Base-by-base conservation (phyloP, 345 rosid genomes). In the Rhizophora mangle region DNA sequence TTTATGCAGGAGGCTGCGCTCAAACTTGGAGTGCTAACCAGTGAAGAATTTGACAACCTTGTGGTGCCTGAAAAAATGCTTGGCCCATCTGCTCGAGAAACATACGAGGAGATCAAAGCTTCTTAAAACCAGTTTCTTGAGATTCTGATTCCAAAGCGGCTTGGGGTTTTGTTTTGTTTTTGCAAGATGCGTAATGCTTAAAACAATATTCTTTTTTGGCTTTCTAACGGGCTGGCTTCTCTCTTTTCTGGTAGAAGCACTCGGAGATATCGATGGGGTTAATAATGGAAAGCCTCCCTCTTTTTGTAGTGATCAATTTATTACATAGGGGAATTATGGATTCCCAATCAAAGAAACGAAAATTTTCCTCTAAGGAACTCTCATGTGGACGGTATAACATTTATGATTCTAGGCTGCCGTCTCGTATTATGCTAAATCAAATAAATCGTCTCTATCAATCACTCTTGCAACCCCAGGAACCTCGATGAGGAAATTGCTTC, bases 51-150 rank as follows among this genome's bases (percentile, higher is more conserved):
- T 66, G 97, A 94, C 68, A 80, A 51, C 21, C 96, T 94, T 37
- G 98, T 94, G 72, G 98, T 94, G 37, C 98, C 98, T 6, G 92
- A 86, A 85, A 94, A 91, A 74, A 94, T 91, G 97, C 88, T 94
- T 32, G 96, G 97, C 60, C 98, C 98, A 62, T 79, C 91, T 10
- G 85, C 78, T 72, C 88, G 79, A 91, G 56, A 8, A 27, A 32
- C 30, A 60, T 19, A 8, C 6, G 6, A 53, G 24, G 30, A 49
- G 37, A 61, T 34, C 4, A 39, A 37, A 27, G 56, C 19, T 36
- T 57, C 26, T 60, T n/a, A 39, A 47, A 31, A 49, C 20, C 54
- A 24, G 31, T 37, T 66, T 55, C 39, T 22, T 24, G 10, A 54
- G 61, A 53, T 13, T 22, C 34, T 5, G 21, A 32, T 21, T 34